phyloP scores from a whole-genome alignment of 2,329 filamentous ascomycete species.

The Didymellaceae sp. region DNA sequence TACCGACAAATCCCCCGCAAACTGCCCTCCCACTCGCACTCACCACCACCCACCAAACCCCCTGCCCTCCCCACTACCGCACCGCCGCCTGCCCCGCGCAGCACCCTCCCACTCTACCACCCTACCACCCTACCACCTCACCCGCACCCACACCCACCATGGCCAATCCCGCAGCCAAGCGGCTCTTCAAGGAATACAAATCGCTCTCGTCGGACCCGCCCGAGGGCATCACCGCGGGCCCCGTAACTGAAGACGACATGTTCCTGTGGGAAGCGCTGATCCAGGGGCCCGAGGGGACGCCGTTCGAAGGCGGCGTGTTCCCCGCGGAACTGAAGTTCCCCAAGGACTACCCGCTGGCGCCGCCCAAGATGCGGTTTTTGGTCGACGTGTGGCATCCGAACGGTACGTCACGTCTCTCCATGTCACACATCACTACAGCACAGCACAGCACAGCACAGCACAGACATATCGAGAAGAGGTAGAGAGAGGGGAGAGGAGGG shows the following conservation, averaged over 20 bases:
- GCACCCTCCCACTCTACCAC: too few species aligned
- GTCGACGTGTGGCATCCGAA: constrained; percentile 92
- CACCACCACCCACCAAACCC: neutral
- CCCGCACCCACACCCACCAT: constrained; percentile 38
- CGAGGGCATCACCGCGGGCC: constrained; percentile 96
- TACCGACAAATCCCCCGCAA: too few species aligned
- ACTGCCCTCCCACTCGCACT: neutral
- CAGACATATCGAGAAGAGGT: too few species aligned
- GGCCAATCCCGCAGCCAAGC: constrained; percentile 67
- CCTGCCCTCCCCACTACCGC: neutral
- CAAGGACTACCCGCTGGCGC: constrained; percentile 81
- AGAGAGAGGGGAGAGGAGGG: too few species aligned
- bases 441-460: too few species aligned
- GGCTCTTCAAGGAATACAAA: constrained; percentile 96
- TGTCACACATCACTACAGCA: too few species aligned
- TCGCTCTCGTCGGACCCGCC: constrained; percentile 91
- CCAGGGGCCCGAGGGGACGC: constrained; percentile 91
- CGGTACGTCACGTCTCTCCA: constrained; percentile 65
- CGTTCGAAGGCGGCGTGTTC: constrained; percentile 95
- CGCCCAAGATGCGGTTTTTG: constrained; percentile 88
- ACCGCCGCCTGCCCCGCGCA: too few species aligned
- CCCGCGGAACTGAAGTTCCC: constrained; percentile 85
- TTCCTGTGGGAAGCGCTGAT: constrained; percentile 97
- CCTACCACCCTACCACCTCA: too few species aligned
- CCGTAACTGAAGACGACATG: constrained; percentile 91